A percentile compares a stretch with the other conserved stretches of the same genome.
Evolutionary conservation across 2,329 filamentous ascomycete species (phyloP).

Genomic region (Arachnomyces sp.): DNA sequence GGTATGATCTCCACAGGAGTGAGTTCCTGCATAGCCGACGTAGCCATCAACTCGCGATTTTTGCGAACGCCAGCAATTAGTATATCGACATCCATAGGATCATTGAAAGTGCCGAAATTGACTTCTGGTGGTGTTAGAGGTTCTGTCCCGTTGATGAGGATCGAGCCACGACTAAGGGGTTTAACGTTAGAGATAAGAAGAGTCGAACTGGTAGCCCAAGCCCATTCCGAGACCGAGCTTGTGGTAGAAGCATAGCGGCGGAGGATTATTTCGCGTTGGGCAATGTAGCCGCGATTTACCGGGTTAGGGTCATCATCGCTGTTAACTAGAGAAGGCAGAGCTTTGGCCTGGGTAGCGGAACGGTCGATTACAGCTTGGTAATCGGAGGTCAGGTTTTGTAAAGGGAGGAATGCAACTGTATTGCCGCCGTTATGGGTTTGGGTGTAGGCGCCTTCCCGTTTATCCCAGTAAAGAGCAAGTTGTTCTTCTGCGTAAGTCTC

Average conservation of each 20-base stretch:
- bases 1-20: conserved; percentile 1
- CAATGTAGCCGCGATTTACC: neutral
- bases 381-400: too few relatives aligned
- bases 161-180: conserved; percentile 35
- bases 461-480: too few relatives aligned
- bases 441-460: too few relatives aligned
- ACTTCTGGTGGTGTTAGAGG: conserved; percentile 28
- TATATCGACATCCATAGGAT: conserved; percentile 32
- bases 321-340: too few relatives aligned
- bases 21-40: neutral
- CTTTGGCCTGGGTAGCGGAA: too few relatives aligned
- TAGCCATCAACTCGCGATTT: conserved; percentile 12
- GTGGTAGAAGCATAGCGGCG: neutral
- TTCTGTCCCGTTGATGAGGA: conserved; percentile 31
- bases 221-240: neutral
- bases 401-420: too few relatives aligned
- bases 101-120: conserved; percentile 32
- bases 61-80: conserved; percentile 15
- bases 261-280: conserved; percentile 1
- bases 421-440: too few relatives aligned
- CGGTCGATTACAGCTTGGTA: too few relatives aligned
- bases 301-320: too few relatives aligned
- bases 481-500: too few relatives aligned
- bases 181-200: conserved; percentile 13
- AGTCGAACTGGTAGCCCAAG: neutral